phyloP scores from a whole-genome alignment of 1,284 basidiomycete genomes.

The Fomitopsis betulina region DNA sequence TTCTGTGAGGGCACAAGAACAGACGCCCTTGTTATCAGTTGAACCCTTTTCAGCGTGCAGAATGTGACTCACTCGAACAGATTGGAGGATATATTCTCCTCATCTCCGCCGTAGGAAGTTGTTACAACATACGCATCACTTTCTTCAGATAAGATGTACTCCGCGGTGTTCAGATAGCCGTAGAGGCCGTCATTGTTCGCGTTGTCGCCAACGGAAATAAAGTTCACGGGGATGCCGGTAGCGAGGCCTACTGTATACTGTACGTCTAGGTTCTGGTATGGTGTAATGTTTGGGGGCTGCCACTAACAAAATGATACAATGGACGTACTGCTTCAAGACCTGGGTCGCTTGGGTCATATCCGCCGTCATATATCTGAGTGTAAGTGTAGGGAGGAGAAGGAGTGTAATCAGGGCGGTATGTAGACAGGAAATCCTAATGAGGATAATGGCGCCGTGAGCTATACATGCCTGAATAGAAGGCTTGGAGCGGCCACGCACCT shows the following conservation, averaged over 20 bases:
- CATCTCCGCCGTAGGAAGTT: slow-evolving; percentile 32
- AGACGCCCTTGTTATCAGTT: not conserved
- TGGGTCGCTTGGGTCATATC: slow-evolving; percentile 36
- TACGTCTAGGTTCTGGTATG: slow-evolving; percentile 46
- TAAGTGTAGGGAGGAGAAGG: slow-evolving; percentile 46
- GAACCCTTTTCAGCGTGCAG: slow-evolving; percentile 16
- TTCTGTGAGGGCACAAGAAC: slow-evolving; percentile 7
- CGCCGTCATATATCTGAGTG: slow-evolving; percentile 48
- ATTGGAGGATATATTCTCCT: slow-evolving; percentile 22
- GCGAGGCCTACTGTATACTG: slow-evolving; percentile 57
- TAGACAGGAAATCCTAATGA: slow-evolving; percentile 42
- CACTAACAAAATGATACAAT: not conserved
- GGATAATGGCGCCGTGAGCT: slow-evolving; percentile 20
- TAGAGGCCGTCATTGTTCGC: slow-evolving; percentile 16
- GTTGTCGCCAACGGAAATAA: slow-evolving; percentile 41
- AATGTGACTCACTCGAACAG: slow-evolving; percentile 47
- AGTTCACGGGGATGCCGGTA: slow-evolving; percentile 26
- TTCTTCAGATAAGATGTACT: slow-evolving; percentile 27
- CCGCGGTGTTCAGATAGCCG: slow-evolving; percentile 22
- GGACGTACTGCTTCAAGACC: slow-evolving; percentile 19
- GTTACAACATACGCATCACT: slow-evolving; percentile 45
- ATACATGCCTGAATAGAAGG: not conserved
- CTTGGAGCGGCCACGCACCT: slow-evolving; percentile 20
- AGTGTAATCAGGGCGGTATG: slow-evolving; percentile 44
- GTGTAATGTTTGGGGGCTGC: not conserved